These are phyloP conservation scores for Papiliotrema laurentii DNA, from an alignment of 1,284 basidiomycete species.

Conservation along the genomic window DNA sequence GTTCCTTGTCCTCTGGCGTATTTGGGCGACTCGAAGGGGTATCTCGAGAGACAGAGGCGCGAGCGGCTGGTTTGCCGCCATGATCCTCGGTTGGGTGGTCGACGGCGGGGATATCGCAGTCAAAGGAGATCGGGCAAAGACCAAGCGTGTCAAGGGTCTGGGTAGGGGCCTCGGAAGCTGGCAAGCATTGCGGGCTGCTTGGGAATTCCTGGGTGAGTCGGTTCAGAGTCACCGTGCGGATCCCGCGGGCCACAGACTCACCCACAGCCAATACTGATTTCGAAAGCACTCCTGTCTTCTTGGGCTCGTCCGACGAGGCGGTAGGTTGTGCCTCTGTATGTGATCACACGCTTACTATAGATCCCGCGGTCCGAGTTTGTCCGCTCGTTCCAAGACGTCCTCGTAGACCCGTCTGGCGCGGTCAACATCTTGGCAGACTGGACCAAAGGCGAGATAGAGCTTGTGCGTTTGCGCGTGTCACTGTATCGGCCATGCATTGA, in stretches of 20 bases:
- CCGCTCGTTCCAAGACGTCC: constrained; percentile 49
- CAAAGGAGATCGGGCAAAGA: constrained; percentile 20
- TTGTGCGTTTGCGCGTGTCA: constrained; percentile 31
- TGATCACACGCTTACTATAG: constrained; percentile 12
- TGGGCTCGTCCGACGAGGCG: constrained; percentile 46
- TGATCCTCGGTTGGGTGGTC: constrained; percentile 66
- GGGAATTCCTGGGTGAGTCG: constrained; percentile 44
- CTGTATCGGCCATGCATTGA: not conserved
- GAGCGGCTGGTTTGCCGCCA: constrained; percentile 65
- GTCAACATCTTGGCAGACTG: constrained; percentile 78
- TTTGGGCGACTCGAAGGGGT: constrained; percentile 88
- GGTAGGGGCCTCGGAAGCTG: constrained; percentile 52
- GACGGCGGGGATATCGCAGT: constrained; percentile 59
- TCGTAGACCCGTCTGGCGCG: constrained; percentile 75
- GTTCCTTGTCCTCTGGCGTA: constrained; percentile 71
- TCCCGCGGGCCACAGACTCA: not conserved
- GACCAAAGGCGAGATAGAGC: constrained; percentile 54
- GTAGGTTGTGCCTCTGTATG: constrained; percentile 3
- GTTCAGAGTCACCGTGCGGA: constrained; percentile 26
- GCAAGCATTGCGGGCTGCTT: constrained; percentile 42
- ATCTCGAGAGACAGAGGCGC: constrained; percentile 58
- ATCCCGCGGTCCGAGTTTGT: constrained; percentile 43
- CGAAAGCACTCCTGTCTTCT: constrained; percentile 58
- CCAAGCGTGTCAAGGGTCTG: constrained; percentile 47
- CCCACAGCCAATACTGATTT: constrained; percentile 70